These are phyloP conservation scores for Fusarium sterilihyphosum DNA, from an alignment of 2,329 filamentous ascomycete species.

Conservation along the genomic window DNA sequence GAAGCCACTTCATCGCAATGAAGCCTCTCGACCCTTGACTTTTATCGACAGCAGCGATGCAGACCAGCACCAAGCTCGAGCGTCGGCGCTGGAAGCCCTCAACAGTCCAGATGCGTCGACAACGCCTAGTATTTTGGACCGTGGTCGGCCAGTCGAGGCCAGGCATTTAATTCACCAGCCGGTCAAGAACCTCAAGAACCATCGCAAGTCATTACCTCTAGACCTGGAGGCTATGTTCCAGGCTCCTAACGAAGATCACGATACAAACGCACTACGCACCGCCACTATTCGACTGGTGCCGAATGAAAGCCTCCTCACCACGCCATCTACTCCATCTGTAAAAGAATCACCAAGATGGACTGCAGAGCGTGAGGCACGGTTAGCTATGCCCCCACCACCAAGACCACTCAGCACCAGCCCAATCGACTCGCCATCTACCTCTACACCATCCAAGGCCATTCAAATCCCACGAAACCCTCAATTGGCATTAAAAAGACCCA, in stretches of 20 bases:
- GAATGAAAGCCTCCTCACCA: background rate
- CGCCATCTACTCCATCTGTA: background rate
- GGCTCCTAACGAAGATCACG: background rate
- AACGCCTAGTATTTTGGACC: slow-evolving; percentile 2
- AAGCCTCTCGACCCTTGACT: background rate
- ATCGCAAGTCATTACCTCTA: slow-evolving; percentile 22
- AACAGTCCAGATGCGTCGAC: background rate
- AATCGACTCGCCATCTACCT: background rate
- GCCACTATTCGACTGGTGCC: background rate
- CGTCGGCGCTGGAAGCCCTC: background rate
- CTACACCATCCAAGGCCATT: background rate
- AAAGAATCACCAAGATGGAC: slow-evolving; percentile 6
- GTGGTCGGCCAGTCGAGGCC: slow-evolving; percentile 17
- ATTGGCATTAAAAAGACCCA: background rate
- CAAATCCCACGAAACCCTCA: background rate
- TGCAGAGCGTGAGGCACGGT: background rate
- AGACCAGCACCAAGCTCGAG: slow-evolving; percentile 2
- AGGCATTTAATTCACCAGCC: slow-evolving; percentile 22
- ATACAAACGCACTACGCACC: background rate
- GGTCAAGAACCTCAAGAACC: background rate
- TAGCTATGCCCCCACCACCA: background rate
- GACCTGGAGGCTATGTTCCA: slow-evolving; percentile 13
- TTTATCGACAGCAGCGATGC: background rate
- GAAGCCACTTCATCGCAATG: background rate
- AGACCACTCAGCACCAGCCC: background rate